Base-by-base conservation (phyloP, 768 basidiomycete genomes). In the Collybia sp. region DNA sequence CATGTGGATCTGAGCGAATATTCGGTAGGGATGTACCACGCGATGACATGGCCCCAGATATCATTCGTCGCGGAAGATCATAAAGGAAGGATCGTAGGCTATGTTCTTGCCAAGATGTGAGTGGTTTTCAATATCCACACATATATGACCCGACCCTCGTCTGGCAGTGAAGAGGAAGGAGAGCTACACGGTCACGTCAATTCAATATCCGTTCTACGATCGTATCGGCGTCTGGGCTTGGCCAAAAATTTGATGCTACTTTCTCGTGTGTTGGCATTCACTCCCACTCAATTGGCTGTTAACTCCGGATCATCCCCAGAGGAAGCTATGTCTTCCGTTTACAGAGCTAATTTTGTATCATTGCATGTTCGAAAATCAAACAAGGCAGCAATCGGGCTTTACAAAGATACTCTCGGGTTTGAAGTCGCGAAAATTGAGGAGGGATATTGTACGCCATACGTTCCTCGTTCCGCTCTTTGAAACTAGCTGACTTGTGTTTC, bases 331-430 rank as follows among this genome's bases (percentile, higher is more conserved):
- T 74, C 79, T 12, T 78, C 80, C 1, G 76, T 91, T n/a, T 95
- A 94, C 70, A 77, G 80, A 31, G 93, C 93, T 0, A 65, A 81
- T 13, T 88, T 84, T 55, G 89, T 93, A 15, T 90, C 89, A 0
- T 69, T 98, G 16, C 93, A 97, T 55, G 94, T 98, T 20, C 79
- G 95, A 39, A 89, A 92, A 66, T 92, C 91, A n/a, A 97, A 98
- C 60, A 82, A 87, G 46, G 92, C 94, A 0, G 94, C 95, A 1
- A 80, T 97, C 37, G 80, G 77, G 10, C 70, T 97, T 44, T 98
- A 97, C 63, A 78, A 82, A 40, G 93, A 95, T 58, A 84, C 89
- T 1, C 70, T 98, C 5, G 93, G 93, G 2, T 98, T 98, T 66
- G 77, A 84, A 16, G 86, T 95, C 5, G 83, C 83, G 35, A 81